These are phyloP conservation scores for Paraphaeosphaeria minitans DNA, from an alignment of 2,329 filamentous ascomycete genomes.

Conservation along the genomic window DNA sequence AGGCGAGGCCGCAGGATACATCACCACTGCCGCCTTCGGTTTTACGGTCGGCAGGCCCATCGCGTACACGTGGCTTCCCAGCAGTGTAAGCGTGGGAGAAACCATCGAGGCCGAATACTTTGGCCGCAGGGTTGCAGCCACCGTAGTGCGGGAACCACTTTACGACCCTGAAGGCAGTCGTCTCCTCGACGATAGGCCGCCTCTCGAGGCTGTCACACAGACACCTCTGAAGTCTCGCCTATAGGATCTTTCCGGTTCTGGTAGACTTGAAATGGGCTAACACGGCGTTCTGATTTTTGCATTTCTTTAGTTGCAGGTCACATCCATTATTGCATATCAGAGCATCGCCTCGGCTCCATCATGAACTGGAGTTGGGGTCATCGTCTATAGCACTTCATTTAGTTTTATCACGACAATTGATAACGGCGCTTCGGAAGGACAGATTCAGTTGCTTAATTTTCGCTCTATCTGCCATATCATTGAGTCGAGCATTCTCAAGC, in stretches of 20 bases:
- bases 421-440: not conserved
- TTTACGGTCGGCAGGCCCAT: slow-evolving; percentile 64
- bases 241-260: slow-evolving; percentile 1
- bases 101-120: slow-evolving; percentile 67
- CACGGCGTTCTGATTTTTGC: not conserved
- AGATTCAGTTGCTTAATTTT: not conserved
- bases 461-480: not conserved
- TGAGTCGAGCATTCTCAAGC: no score
- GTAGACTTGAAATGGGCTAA: not conserved
- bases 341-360: not conserved
- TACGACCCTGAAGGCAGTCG: slow-evolving; percentile 52
- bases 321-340: not conserved
- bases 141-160: slow-evolving; percentile 58
- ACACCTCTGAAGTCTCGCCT: slow-evolving; percentile 30
- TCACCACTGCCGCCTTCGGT: slow-evolving; percentile 66
- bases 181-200: slow-evolving; percentile 33
- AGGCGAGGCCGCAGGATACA: slow-evolving; percentile 58
- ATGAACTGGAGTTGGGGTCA: not conserved
- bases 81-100: slow-evolving; percentile 53
- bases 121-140: slow-evolving; percentile 59
- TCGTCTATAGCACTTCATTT: not conserved
- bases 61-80: slow-evolving; percentile 64
- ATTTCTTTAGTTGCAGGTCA: not conserved
- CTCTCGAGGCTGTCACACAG: slow-evolving; percentile 21
- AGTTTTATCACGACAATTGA: not conserved